These are phyloP conservation scores for Rosa rugosa DNA, from an alignment of 306 rosid species.

Conservation along the genomic window DNA sequence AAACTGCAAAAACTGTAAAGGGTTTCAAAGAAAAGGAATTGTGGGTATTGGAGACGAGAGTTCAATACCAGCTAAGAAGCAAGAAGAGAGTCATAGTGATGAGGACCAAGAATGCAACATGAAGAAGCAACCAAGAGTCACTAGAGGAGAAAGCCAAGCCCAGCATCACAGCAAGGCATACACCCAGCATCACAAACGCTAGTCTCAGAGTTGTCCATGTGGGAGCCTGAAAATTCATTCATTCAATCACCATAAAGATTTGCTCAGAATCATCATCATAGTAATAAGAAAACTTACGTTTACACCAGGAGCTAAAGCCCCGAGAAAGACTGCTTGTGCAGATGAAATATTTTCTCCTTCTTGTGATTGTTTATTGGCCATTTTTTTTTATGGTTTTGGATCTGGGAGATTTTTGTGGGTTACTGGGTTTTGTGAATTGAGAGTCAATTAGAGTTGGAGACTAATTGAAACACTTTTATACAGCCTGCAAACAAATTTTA, in stretches of 20 bases:
- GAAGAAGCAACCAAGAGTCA: constrained; percentile 75
- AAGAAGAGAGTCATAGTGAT: constrained; percentile 67
- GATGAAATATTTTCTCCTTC: constrained; percentile 53
- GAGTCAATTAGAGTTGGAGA: not conserved
- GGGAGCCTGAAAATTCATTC: constrained; percentile 52
- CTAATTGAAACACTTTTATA: not conserved
- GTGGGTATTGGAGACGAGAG: constrained; percentile 14
- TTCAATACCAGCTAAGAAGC: constrained; percentile 79
- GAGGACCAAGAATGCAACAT: constrained; percentile 70
- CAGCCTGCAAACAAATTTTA: too few relatives aligned
- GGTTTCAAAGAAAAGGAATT: not conserved
- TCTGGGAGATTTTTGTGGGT: constrained; percentile 1
- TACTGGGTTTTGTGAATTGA: not conserved
- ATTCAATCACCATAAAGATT: not conserved
- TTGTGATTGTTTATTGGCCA: constrained; percentile 43
- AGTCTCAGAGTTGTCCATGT: constrained; percentile 79
- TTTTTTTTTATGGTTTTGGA: constrained; percentile 31
- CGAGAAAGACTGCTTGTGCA: constrained; percentile 76
- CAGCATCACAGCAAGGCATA: constrained; percentile 72
- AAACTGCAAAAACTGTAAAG: not conserved
- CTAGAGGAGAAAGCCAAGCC: constrained; percentile 82
- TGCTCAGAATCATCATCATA: not conserved
- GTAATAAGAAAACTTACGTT: constrained; percentile 36
- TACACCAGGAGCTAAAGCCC: constrained; percentile 91
- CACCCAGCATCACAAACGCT: constrained; percentile 68